Base-by-base conservation (phyloP, 164 flowering plant genomes). In the Vitis riparia region DNA sequence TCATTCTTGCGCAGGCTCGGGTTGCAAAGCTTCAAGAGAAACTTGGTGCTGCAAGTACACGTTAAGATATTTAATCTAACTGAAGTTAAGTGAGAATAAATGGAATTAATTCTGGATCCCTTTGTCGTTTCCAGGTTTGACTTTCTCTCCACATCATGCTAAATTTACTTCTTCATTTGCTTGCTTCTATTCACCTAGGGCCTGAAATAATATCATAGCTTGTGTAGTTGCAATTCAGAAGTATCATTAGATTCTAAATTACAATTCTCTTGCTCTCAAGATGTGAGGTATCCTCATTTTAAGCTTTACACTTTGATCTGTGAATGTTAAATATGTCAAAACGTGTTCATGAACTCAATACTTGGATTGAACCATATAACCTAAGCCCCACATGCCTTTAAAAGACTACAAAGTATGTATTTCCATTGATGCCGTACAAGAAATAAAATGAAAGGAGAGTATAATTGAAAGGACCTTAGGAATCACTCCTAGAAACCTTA, bases 21-120 rank as follows among this genome's bases (percentile, higher is more conserved):
- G 48, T 85, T 64, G 73, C 81, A n/a, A 76, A 69, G 63, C 83
- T 87, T 74, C 80, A 83, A 56, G 86, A 79, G 75, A 83, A 82
- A 73, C 74, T 79, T n/a, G 37, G 72, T 66, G 62, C 84, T n/a
- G 79, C 66, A n/a, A 67, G 74, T 71, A 59, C 63, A 29, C 56
- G 65, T n/a, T 52, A 71, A 51, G 72, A 73, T 27, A 37, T 68
- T 63, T 49, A 19, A 13, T 63, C 50, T 58, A 52, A 32, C 37
- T 44, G 68, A 11, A 55, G 15, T 49, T 19, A 30, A 57, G 50
- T 2, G 11, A 14, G n/a, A 32, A 23, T 51, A 44, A 61, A 66
- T 7, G 15, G 44, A 11, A 61, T 61, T 61, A 15, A 37, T 17
- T n/a, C 14, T 0, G 37, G 10, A 61, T 32, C 50, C 44, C 16